These are phyloP conservation scores for Solanum hybrid DNA, from an alignment of 305 asterid species.

Conservation along the genomic window DNA sequence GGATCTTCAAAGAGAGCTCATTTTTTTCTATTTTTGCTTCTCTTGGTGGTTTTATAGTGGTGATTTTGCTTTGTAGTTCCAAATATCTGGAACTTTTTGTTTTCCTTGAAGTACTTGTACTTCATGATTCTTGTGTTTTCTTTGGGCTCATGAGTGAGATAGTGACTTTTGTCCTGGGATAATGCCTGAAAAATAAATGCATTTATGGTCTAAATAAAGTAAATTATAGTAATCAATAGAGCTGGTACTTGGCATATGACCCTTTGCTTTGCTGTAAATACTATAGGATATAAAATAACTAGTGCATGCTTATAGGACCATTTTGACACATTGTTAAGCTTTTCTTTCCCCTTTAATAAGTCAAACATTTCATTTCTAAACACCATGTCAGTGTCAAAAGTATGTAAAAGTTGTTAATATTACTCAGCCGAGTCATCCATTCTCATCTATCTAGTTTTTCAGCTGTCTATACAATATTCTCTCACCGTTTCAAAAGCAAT, in stretches of 20 bases:
- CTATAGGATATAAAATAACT: background rate
- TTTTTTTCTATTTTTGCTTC: background rate
- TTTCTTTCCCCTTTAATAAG: background rate
- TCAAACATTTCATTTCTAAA: background rate
- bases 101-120: background rate
- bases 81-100: background rate
- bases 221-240: background rate
- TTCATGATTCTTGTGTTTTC: background rate
- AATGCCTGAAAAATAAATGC: background rate
- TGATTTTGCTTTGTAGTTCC: background rate
- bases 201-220: background rate
- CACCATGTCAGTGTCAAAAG: background rate
- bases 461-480: background rate
- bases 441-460: background rate
- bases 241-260: background rate
- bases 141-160: background rate
- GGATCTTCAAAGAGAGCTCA: background rate
- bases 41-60: background rate
- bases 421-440: background rate
- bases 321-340: background rate
- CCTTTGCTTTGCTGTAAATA: background rate
- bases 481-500: background rate
- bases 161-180: background rate
- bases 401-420: constrained; percentile 1
- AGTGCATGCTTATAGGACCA: background rate